phyloP scores from a whole-genome alignment of 2,329 filamentous ascomycete species.

The Trichophaea hybrida region DNA sequence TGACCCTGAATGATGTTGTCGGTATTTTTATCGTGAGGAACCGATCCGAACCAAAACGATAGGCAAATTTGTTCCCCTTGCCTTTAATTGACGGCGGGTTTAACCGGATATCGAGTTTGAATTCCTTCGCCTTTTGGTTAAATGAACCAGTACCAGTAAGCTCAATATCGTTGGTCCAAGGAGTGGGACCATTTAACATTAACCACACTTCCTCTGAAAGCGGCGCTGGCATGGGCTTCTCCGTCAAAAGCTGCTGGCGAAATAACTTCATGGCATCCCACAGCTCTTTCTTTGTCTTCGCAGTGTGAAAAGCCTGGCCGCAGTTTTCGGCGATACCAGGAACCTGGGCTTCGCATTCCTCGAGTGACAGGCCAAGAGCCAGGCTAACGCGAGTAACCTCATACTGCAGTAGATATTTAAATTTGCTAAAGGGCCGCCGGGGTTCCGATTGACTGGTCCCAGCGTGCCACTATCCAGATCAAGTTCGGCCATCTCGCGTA shows the following conservation, averaged over 20 bases:
- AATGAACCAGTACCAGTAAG: neutral
- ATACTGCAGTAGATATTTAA: constrained; percentile 17
- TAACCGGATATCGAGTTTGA: constrained; percentile 8
- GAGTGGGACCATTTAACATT: neutral
- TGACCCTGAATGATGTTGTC: neutral
- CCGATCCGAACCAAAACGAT: constrained; percentile 21
- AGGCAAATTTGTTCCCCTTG: constrained; percentile 15
- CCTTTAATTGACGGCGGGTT: constrained; percentile 10
- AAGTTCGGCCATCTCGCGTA: neutral
- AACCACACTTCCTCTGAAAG: neutral
- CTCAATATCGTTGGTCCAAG: neutral
- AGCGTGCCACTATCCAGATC: neutral
- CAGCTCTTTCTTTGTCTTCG: constrained; percentile 8
- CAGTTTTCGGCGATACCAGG: neutral
- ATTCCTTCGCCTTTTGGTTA: neutral
- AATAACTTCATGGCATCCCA: constrained; percentile 11
- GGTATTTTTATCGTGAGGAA: constrained; percentile 15
- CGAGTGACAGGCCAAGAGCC: neutral
- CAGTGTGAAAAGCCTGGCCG: constrained; percentile 6
- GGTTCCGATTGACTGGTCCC: neutral
- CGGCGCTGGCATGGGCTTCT: constrained; percentile 2
- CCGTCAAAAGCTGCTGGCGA: neutral
- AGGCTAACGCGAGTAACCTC: constrained; percentile 21
- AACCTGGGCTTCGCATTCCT: neutral
- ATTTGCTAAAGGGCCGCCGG: neutral